These are phyloP conservation scores for Oemleria cerasiformis DNA, from an alignment of 306 rosid genomes.

Conservation along the genomic window DNA sequence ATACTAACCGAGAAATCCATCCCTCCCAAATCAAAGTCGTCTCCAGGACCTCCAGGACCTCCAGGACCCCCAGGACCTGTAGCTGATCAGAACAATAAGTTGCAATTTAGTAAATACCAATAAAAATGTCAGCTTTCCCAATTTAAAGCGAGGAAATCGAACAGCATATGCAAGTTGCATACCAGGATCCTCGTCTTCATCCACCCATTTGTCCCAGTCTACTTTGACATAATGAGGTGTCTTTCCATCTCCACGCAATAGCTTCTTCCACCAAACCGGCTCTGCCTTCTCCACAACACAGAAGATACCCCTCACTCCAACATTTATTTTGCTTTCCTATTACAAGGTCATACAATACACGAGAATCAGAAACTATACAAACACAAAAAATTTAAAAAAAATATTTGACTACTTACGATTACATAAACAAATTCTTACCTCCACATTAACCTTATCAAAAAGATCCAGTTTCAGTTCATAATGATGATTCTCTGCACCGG, in stretches of 20 bases:
- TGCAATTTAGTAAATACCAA: neutral
- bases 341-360: neutral
- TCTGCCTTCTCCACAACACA: conserved; percentile 83
- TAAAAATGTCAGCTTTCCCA: neutral
- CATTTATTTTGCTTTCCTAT: conserved; percentile 86
- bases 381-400: neutral
- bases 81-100: conserved; percentile 4
- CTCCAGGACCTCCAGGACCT: conserved; percentile 49
- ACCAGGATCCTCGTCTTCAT: conserved; percentile 86
- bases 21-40: conserved; percentile 76
- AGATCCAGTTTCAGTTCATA: conserved; percentile 85
- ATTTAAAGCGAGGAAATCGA: neutral
- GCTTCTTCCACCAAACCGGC: conserved; percentile 81
- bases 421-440: conserved; percentile 40
- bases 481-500: conserved; percentile 58
- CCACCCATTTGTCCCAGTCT: conserved; percentile 98
- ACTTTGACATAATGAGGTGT: conserved; percentile 84
- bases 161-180: neutral
- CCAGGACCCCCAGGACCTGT: conserved; percentile 37
- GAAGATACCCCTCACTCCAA: conserved; percentile 74
- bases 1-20: conserved; percentile 96
- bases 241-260: conserved; percentile 70
- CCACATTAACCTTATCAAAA: conserved; percentile 84
- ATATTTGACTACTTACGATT: neutral
- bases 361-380: neutral